Evolutionary conservation across 768 basidiomycete genomes (phyloP).

Genomic region (Xerocomus brunneocitrinus): DNA sequence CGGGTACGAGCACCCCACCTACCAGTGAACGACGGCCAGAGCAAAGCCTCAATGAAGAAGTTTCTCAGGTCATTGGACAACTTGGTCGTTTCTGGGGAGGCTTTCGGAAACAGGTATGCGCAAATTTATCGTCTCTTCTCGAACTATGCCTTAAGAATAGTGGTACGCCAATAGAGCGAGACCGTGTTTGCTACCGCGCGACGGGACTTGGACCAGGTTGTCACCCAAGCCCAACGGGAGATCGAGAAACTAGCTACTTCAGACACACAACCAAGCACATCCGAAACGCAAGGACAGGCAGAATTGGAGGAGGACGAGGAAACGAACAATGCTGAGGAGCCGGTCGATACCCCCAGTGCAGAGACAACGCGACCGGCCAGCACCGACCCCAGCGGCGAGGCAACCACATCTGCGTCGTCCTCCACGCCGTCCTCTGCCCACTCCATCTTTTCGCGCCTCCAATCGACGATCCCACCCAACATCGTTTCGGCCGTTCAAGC

Average conservation of each 20-base stretch:
- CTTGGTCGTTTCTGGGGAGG: conserved; percentile 87
- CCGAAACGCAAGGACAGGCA: conserved; percentile 1
- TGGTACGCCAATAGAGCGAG: conserved; percentile 51
- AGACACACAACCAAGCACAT: conserved; percentile 21
- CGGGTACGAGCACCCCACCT: conserved; percentile 44
- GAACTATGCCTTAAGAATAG: not conserved
- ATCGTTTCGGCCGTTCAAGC: conserved; percentile 64
- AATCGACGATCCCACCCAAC: conserved; percentile 70
- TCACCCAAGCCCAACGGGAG: conserved; percentile 76
- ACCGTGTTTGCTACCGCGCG: conserved; percentile 61
- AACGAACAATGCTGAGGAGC: conserved; percentile 23
- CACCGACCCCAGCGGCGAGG: conserved; percentile 14
- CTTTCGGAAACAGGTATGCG: conserved; percentile 77
- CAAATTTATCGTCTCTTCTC: not conserved
- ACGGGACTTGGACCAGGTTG: conserved; percentile 68
- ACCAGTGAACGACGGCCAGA: conserved; percentile 39
- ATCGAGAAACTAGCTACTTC: conserved; percentile 52
- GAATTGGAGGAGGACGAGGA: conserved; percentile 18
- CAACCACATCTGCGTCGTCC: conserved; percentile 9
- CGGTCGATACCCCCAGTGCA: conserved; percentile 25
- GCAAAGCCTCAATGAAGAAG: conserved; percentile 76
- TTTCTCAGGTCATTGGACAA: conserved; percentile 84
- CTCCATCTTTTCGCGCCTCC: conserved; percentile 63
- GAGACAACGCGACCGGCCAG: conserved; percentile 17
- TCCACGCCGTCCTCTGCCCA: conserved; percentile 30